phyloP scores from a whole-genome alignment of 495 filamentous ascomycete species.

The Hypomontagnella submonticulosa region DNA sequence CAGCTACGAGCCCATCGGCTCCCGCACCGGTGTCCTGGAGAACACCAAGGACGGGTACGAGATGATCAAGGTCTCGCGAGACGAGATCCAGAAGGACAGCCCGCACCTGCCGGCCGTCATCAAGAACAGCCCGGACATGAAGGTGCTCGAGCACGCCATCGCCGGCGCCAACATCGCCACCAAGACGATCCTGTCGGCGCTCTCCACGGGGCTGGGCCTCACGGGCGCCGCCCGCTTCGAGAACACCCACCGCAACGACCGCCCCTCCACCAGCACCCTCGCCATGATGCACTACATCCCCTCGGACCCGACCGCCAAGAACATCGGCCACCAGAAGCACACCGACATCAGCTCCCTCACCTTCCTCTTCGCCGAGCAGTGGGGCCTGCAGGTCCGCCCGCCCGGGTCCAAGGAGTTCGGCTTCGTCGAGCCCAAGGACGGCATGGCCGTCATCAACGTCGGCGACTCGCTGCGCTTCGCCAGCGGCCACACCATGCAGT shows the following conservation, averaged over 20 bases:
- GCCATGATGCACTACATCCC: conserved; percentile 63
- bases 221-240: conserved; percentile 59
- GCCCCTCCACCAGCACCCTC: conserved; percentile 59
- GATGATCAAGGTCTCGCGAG: conserved; percentile 63
- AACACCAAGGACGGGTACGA: conserved; percentile 65
- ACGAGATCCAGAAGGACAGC: conserved; percentile 60
- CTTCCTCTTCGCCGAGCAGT: conserved; percentile 65
- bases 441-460: conserved; percentile 65
- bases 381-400: conserved; percentile 66
- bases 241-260: conserved; percentile 63
- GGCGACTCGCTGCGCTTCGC: conserved; percentile 68
- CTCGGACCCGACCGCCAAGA: conserved; percentile 53
- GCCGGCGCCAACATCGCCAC: conserved; percentile 61
- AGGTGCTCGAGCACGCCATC: conserved; percentile 58
- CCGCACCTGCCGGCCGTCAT: conserved; percentile 57
- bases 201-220: conserved; percentile 60
- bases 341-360: conserved; percentile 69
- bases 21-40: conserved; percentile 58
- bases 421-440: conserved; percentile 61
- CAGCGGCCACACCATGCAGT: conserved; percentile 60
- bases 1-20: conserved; percentile 64
- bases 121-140: conserved; percentile 61
- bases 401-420: conserved; percentile 61
- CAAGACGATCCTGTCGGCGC: conserved; percentile 61
- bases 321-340: conserved; percentile 66